Base-by-base conservation (phyloP, 225 moss, liverwort and hornwort genomes). In the Lunularia cruciata region DNA sequence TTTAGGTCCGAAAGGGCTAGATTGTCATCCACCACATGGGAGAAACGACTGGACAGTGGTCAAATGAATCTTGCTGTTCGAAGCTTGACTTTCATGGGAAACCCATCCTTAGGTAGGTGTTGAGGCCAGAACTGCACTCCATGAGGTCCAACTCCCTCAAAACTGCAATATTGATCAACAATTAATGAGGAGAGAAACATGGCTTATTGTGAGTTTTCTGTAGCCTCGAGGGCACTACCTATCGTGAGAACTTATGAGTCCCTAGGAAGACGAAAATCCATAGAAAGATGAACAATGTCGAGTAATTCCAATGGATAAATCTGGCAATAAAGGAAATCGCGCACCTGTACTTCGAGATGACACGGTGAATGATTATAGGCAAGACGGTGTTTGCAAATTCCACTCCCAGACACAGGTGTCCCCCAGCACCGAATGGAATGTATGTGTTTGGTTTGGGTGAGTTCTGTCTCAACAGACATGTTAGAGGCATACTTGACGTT, bases 81-180 rank as follows among this genome's bases (percentile, higher is more conserved):
- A 31, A 58, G 49, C 48, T 51, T 47, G 23, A 74, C 23, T 31
- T 68, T 68, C 38, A 74, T 19, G 3, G 39, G 60, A 35, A 67
- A 67, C 1, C 67, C 74, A 52, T 40, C 30, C 4, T 32, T 49
- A 14, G 67, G 74, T 12, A 26, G 2, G 27, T 32, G 52, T 2
- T 32, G 38, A 31, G 74, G 66, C 48, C 58, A 74, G 22, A 74
- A 74, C 14, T 25, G 1, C 3, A 67, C 74, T 57, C 67, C 74
- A 28, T 51, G 19, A 3, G 1, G 56, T 30, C 74, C 60, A 3
- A 59, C 51, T 1, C 14, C 28, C 48, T 67, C 33, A 37, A 60
- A 67, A 49, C 74, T 73, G 73, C 73, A 57, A 1, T 49, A 66
- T 13, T 18, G 40, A 56, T 3, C 19, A 42, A 27, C 23, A 11